Percentiles rank a stretch among this genome's conserved stretches.
phyloP scores from a whole-genome alignment of 164 flowering plant species.

The Piper longum region DNA sequence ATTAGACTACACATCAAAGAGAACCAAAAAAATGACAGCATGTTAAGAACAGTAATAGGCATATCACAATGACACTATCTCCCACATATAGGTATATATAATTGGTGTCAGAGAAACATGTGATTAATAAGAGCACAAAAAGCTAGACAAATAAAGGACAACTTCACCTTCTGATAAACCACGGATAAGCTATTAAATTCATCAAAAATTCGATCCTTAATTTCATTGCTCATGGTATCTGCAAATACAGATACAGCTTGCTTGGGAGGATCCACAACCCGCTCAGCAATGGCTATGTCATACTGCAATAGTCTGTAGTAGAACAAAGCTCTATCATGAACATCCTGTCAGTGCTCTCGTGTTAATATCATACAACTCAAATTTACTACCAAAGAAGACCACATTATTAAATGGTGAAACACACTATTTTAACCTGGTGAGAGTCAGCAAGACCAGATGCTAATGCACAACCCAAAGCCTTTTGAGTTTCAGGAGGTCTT shows the following conservation, averaged over 20 bases:
- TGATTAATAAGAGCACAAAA: neutral
- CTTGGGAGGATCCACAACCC: constrained; percentile 90
- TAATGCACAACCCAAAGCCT: constrained; percentile 78
- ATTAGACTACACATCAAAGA: neutral
- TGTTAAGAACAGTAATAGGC: neutral
- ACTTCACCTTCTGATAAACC: constrained; percentile 76
- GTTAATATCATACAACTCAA: neutral
- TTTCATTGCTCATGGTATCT: constrained; percentile 90
- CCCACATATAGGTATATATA: neutral
- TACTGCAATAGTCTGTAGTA: constrained; percentile 90
- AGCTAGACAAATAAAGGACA: constrained; percentile 1
- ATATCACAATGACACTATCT: neutral
- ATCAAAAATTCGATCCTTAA: constrained; percentile 95
- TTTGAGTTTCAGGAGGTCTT: constrained; percentile 93
- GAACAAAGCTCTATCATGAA: constrained; percentile 93
- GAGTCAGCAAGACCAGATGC: constrained; percentile 88
- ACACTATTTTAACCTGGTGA: constrained; percentile 53
- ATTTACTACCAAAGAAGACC: neutral
- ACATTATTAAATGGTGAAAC: neutral
- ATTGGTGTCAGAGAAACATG: neutral
- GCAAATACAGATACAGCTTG: constrained; percentile 99
- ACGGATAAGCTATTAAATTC: constrained; percentile 95
- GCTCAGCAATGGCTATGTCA: constrained; percentile 61
- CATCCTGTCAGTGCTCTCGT: constrained; percentile 54
- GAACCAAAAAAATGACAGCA: neutral